These are phyloP conservation scores for Flaveria floridana DNA, from an alignment of 140 eudicot species.

Conservation along the genomic window DNA sequence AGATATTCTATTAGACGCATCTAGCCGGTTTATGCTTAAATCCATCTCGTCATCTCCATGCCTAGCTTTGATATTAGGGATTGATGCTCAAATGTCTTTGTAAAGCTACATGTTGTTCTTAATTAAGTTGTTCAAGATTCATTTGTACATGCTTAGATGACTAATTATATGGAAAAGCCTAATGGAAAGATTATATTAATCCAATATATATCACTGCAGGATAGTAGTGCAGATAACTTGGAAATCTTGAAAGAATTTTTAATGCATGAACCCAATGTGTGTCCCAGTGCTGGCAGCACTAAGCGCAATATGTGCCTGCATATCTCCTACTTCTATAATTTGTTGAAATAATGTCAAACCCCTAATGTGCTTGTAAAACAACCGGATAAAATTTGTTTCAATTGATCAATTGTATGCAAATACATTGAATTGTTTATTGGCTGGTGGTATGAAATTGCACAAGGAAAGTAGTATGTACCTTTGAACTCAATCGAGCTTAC, in stretches of 20 bases:
- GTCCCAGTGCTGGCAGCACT: not conserved
- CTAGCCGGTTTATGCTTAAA: not conserved
- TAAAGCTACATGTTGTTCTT: no score
- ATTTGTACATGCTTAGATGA: no score
- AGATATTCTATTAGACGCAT: not conserved
- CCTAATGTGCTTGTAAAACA: constrained; percentile 7
- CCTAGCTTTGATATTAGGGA: no score
- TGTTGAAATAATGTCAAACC: not conserved
- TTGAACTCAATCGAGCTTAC: not conserved
- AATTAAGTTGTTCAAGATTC: no score
- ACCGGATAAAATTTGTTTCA: not conserved
- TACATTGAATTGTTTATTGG: not conserved
- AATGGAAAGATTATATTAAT: no score
- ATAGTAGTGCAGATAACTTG: no score
- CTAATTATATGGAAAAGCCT: no score
- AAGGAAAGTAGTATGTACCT: constrained; percentile 22
- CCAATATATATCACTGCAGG: no score
- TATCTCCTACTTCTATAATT: no score
- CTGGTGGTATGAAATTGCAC: not conserved
- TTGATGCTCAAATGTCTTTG: no score
- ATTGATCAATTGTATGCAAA: not conserved
- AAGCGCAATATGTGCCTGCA: not conserved
- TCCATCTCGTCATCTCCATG: not conserved
- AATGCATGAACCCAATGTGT: not conserved
- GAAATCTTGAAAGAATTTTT: no score